Base-by-base conservation (phyloP, 208 protist species). In the Trypanosoma vivax region DNA sequence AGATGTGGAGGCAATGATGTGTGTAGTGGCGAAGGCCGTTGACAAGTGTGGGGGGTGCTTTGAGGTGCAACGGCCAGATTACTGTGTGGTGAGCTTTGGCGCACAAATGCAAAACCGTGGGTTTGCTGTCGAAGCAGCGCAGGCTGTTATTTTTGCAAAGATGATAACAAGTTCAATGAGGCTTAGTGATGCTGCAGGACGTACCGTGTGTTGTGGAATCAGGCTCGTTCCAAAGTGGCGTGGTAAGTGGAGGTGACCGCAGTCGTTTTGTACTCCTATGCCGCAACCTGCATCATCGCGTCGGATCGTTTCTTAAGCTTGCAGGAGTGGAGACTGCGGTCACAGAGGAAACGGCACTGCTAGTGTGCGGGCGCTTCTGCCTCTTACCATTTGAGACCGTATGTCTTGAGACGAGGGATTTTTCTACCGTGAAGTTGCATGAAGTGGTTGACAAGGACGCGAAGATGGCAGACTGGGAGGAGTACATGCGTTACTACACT, bases 331-430 rank as follows among this genome's bases (percentile, higher is more conserved):
- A 35, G 34, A 34, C 73, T 5, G 66, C 56, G 45, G 48, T 71
- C 52, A 72, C 66, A 45, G 71, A 73, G 55, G 71, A 73, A 37
- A 75, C 71, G 39, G 60, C 47, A 34, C 33, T 51, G 48, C 65
- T 74, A 27, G 51, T 78, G 65, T 50, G 64, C 3, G 16, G 29
- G 24, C 19, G 25, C 13, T 61, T 76, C 23, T 65, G 70, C 11
- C 55, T 46, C 33, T 24, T 76, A 21, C 64, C 70, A 2, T 45
- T 76, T 39, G 64, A 70, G 53, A 52, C 55, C 21, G 25, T 73
- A 29, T 38, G 31, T 33, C 53, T 39, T 43, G 39, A 13, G 48
- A 38, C 21, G 40, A 34, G n/a, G 27, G 33, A n/a, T 40, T 40
- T n/a, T 31, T 45, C 35, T 50, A 31, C 31, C 28, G 47, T 60